phyloP scores from a whole-genome alignment of 331 rosid species.

The Prunus yedoensis region DNA sequence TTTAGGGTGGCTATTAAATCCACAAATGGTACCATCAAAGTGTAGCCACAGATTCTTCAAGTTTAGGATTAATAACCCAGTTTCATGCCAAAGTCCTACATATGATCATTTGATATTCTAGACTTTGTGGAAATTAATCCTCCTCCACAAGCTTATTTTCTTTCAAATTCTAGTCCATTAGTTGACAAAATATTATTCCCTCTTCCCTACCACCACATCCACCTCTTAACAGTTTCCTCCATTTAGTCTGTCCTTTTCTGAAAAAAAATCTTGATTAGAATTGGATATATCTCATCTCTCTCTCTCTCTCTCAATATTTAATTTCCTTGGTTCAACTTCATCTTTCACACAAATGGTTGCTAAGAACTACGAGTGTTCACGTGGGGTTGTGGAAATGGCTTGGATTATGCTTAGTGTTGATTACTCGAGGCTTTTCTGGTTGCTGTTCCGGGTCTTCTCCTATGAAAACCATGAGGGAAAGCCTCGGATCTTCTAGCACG shows the following conservation, averaged over 20 bases:
- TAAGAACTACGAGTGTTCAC: conserved; percentile 38
- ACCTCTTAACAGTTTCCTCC: conserved; percentile 17
- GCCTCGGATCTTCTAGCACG: conserved; percentile 83
- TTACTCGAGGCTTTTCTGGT: conserved; percentile 68
- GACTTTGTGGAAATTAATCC: conserved; percentile 4
- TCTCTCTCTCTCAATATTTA: not conserved
- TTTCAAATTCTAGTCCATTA: conserved; percentile 14
- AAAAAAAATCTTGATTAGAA: not conserved
- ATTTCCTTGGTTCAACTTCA: not conserved
- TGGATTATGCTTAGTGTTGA: conserved; percentile 59
- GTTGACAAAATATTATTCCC: conserved; percentile 14
- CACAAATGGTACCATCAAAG: conserved; percentile 56
- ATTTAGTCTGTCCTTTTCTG: not conserved
- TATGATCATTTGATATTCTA: conserved; percentile 29
- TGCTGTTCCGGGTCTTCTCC: conserved; percentile 57
- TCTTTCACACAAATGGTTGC: conserved; percentile 43
- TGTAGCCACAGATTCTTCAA: conserved; percentile 60
- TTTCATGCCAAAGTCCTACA: conserved; percentile 24
- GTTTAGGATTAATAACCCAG: conserved; percentile 31
- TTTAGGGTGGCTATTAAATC: conserved; percentile 22
- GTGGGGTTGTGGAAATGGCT: conserved; percentile 48
- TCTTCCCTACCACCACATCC: conserved; percentile 17
- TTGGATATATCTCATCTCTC: not conserved
- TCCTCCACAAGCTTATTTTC: conserved; percentile 24
- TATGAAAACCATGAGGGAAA: conserved; percentile 79